Evolutionary conservation across 371 early-diverging fungal species (phyloP).

Genomic region (Mortierella sp.): DNA sequence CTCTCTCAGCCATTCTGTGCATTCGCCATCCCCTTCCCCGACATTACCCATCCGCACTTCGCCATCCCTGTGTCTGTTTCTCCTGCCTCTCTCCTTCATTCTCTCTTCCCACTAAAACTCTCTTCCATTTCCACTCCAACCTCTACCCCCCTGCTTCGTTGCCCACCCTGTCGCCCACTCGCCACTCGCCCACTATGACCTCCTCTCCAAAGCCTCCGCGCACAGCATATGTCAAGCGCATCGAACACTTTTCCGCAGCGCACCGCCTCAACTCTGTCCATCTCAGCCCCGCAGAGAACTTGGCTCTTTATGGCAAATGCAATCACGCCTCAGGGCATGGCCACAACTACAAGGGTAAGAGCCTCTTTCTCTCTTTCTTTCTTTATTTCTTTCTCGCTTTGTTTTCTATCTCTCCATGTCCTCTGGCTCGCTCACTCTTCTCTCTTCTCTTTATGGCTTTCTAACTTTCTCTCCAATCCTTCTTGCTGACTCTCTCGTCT

Average conservation of each 20-base stretch:
- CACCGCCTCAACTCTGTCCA: slow-evolving; percentile 85
- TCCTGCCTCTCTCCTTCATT: background rate
- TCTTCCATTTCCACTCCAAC: slow-evolving; percentile 2
- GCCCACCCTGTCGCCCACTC: too few species aligned
- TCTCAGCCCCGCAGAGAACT: slow-evolving; percentile 79
- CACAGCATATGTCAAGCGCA: slow-evolving; percentile 75
- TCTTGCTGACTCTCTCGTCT: background rate
- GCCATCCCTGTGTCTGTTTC: background rate
- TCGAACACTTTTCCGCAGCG: slow-evolving; percentile 87
- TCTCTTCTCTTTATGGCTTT: background rate
- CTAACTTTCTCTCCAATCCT: background rate
- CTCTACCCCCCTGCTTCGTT: background rate
- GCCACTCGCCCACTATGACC: slow-evolving; percentile 18
- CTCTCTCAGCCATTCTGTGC: background rate
- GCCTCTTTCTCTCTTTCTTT: background rate
- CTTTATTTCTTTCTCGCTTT: background rate
- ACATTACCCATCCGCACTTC: too few species aligned
- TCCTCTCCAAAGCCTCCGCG: slow-evolving; percentile 21
- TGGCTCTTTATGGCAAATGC: slow-evolving; percentile 86
- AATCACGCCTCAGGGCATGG: slow-evolving; percentile 88
- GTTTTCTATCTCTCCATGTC: background rate
- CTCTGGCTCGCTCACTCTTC: background rate
- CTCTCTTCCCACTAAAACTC: background rate
- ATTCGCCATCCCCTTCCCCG: background rate
- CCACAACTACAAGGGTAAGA: slow-evolving; percentile 85